Evolutionary conservation across 768 basidiomycete species (phyloP), one percentile per base, ranked within the genome.

Genomic region (Psilocybe cubensis): DNA sequence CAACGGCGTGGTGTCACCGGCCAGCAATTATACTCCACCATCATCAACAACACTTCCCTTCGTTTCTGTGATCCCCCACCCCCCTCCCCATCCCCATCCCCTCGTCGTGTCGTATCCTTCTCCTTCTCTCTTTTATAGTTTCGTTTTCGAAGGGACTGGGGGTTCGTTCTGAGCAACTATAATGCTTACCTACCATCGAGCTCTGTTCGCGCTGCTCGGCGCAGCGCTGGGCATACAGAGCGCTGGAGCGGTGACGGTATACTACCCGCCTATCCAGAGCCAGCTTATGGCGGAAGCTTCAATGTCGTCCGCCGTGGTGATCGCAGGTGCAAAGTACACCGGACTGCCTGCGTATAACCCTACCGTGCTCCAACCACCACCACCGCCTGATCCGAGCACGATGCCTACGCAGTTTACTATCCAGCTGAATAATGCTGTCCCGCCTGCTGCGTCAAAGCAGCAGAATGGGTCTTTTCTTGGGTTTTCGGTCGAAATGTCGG

Each of bases 401-500:
- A 63, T 76, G 2, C 66, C 76, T 14, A 79, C 76, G 1, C 70
- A 75, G 40, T 83, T 87, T 64, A 63, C 62, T 27, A 64, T 86
- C 6, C 76, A 79, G 56, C 69, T 88, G 38, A 68, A 74, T 28
- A 69, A 70, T 63, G 70, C 71, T 14, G 75, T 71, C 4, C 70
- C 72, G 4, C 57, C 63, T 5, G 73, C 71, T 12, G 62, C 74
- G 1, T 77, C 77, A 3, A 76, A 78, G 20, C 59, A 68, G 12
- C 75, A 76, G 56, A 65, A 66, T 50, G 79, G 76, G 33, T 66
- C 69, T 2, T 80, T 79, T 56, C 67, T 85, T 50, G 87, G 87
- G 0, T 88, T 87, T 58, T 82, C 79, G 1, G 76, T 89, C 35
- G 87, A 89, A 68, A 77, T 87, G 74, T 85, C 83, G 8, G 83